Conservation (phyloP, 2,329 filamentous ascomycete genomes). For the Xylaria sp. region DNA sequence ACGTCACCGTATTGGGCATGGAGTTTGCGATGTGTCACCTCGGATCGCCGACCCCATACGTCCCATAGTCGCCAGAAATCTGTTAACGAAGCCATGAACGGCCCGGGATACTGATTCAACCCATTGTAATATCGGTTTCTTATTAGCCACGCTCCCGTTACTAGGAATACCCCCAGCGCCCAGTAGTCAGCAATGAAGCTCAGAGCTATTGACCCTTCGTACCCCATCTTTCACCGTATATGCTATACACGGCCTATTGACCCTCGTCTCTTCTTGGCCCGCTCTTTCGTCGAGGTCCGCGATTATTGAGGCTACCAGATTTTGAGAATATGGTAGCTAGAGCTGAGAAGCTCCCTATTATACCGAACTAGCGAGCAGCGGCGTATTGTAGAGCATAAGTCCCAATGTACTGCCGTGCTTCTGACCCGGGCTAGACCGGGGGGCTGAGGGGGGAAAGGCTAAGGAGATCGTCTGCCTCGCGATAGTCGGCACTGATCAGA, state of each 20-base stretch:
- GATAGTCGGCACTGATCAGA: conserved; percentile 1
- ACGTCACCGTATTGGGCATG: conserved; percentile 76
- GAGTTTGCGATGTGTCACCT: conserved; percentile 69
- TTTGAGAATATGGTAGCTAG: neutral
- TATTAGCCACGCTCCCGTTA: conserved; percentile 49
- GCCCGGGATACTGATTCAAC: conserved; percentile 74
- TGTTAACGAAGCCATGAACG: conserved; percentile 68
- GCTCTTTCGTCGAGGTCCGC: neutral
- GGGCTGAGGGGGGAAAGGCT: neutral
- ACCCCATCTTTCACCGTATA: conserved; percentile 15
- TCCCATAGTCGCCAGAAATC: conserved; percentile 79
- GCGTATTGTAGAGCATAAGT: neutral
- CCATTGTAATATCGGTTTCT: conserved; percentile 60
- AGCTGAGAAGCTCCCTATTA: neutral
- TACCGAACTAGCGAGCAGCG: neutral
- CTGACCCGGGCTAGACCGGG: neutral
- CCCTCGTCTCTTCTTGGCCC: conserved; percentile 11
- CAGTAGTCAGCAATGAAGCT: conserved; percentile 50
- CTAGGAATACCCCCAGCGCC: conserved; percentile 44
- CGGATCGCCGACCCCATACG: conserved; percentile 67
- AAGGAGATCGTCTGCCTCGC: neutral
- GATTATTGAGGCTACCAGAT: neutral
- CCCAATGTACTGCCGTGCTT: neutral
- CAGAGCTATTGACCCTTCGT: conserved; percentile 41
- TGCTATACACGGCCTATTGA: conserved; percentile 1